These are phyloP conservation scores for Marasmius sp. DNA, from an alignment of 1,284 basidiomycete species.

Conservation along the genomic window DNA sequence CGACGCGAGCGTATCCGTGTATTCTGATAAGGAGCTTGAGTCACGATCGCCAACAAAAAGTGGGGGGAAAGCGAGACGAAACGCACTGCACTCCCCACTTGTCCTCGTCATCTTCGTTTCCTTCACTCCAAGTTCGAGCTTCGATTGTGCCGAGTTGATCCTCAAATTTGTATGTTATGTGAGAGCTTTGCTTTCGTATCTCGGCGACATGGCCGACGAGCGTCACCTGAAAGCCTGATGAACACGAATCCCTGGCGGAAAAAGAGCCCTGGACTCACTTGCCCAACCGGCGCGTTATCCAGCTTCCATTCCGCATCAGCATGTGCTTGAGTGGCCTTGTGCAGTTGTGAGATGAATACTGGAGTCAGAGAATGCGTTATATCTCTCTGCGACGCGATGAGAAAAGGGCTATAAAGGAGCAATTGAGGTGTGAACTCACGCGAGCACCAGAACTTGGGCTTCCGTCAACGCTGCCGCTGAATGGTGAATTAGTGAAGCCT, in stretches of 20 bases:
- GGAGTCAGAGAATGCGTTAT: slow-evolving; percentile 76
- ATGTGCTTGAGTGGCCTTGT: slow-evolving; percentile 79
- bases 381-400: slow-evolving; percentile 38
- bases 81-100: slow-evolving; percentile 51
- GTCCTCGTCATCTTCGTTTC: slow-evolving; percentile 53
- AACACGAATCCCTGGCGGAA: background rate
- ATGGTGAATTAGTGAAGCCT: background rate
- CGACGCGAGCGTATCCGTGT: slow-evolving; percentile 79
- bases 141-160: slow-evolving; percentile 92
- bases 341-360: slow-evolving; percentile 82
- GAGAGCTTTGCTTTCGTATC: slow-evolving; percentile 75
- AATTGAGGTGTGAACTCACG: background rate
- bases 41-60: background rate
- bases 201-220: slow-evolving; percentile 83
- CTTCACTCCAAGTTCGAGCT: slow-evolving; percentile 87
- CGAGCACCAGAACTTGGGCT: background rate
- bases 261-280: slow-evolving; percentile 48
- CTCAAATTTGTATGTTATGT: slow-evolving; percentile 79
- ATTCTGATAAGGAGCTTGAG: slow-evolving; percentile 49
- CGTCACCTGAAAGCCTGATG: slow-evolving; percentile 46
- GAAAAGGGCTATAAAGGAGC: background rate
- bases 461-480: background rate
- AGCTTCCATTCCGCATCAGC: slow-evolving; percentile 88
- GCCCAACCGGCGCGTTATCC: slow-evolving; percentile 79
- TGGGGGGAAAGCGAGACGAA: background rate